Evolutionary conservation across 139 green algal species (phyloP).

Genomic region (Picochlorum sp.): DNA sequence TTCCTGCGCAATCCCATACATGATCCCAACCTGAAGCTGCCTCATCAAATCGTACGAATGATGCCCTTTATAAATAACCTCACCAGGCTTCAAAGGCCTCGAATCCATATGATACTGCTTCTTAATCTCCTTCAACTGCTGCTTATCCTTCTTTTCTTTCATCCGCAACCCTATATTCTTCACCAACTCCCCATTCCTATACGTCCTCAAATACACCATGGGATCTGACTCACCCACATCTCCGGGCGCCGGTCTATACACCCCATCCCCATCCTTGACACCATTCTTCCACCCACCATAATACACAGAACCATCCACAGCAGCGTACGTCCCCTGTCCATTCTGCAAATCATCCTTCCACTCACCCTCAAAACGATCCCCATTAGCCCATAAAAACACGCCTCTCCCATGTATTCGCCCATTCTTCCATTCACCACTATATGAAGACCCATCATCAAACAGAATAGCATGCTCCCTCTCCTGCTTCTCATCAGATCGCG

Average conservation of each 20-base stretch:
- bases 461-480: conserved; percentile 13
- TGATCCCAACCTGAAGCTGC: conserved; percentile 86
- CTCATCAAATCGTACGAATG: conserved; percentile 88
- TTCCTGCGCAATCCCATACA: conserved; percentile 49
- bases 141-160: conserved; percentile 20
- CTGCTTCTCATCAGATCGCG: neutral
- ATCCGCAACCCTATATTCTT: conserved; percentile 19
- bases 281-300: conserved; percentile 54
- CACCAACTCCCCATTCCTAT: conserved; percentile 6
- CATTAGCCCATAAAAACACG: conserved; percentile 48
- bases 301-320: conserved; percentile 41
- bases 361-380: conserved; percentile 64
- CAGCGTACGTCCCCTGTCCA: conserved; percentile 46
- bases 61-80: conserved; percentile 81
- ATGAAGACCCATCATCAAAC: conserved; percentile 17
- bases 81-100: conserved; percentile 14
- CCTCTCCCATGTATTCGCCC: conserved; percentile 54
- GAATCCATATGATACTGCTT: conserved; percentile 7
- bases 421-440: conserved; percentile 22
- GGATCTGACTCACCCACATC: neutral
- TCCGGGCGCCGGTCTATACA: conserved; percentile 25
- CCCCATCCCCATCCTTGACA: conserved; percentile 52
- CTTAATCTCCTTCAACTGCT: conserved; percentile 27
- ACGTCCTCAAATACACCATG: conserved; percentile 7
- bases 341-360: conserved; percentile 49